Base-by-base conservation (phyloP, 805 yeast species). In the Metschnikowia henanensis region DNA sequence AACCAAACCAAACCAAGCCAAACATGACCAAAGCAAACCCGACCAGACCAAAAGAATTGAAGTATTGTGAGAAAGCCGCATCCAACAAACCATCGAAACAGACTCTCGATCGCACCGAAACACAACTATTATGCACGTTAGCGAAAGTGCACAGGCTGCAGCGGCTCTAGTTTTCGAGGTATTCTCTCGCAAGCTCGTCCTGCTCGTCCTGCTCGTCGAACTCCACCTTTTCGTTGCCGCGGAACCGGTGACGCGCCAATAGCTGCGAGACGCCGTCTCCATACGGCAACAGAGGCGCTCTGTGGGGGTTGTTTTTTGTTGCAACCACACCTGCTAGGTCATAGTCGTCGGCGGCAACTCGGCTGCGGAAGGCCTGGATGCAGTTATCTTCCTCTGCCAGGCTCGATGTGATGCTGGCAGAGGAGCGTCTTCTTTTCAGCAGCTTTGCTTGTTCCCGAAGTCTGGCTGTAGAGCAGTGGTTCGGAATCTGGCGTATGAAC, bases 401-500 rank as follows among this genome's bases (percentile, higher is more conserved):
- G 37, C 20, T 40, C 4, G 44, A 37, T 21, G 41, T 22, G 22
- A 37, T 36, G 31, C 53, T 51, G 12, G 56, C 56, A 4, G 57
- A 49, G 21, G 55, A 48, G 30, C 55, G 57, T 25, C 62, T 46
- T 25, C 65, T 39, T 30, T 57, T 53, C 54, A 56, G 53, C 46
- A 53, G 52, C 36, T 56, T 56, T 4, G 70, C 73, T 38, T 65
- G 61, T 38, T 65, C 67, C 16, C 61, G 49, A 35, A 71, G 58
- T 12, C 46, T 47, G n/a, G 64, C 58, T 13, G 67, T 65, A 15
- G 69, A 56, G 17, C 64, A 57, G 48, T 65, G 62, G 47, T 69
- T 70, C 36, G 66, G 57, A 25, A 70, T 64, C 39, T 61, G 57
- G 40, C 59, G 58, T 15, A 71, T 59, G 52, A 46, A 71, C 34